These are phyloP conservation scores for Simmondsia chinensis DNA, from an alignment of 148 eudicot species.

Conservation along the genomic window DNA sequence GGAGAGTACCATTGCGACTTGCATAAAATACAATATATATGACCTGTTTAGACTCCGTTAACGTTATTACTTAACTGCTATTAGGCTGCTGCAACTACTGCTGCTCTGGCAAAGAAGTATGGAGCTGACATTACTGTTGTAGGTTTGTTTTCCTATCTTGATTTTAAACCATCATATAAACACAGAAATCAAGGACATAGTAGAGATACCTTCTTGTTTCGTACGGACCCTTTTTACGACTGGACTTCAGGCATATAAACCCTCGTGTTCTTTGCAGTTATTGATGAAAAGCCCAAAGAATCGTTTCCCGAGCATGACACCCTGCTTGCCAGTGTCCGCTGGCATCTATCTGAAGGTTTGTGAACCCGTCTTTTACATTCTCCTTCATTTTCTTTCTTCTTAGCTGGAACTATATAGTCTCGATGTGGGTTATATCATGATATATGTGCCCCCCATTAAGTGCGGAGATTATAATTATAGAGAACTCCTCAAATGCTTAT, in stretches of 20 bases:
- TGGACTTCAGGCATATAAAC: slow-evolving; percentile 10
- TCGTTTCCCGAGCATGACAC: slow-evolving; percentile 72
- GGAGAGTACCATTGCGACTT: no score
- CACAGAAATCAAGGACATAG: slow-evolving; percentile 1
- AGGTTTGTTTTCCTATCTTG: slow-evolving; percentile 37
- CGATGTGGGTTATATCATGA: no score
- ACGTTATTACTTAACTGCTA: slow-evolving; percentile 3
- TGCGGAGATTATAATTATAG: no score
- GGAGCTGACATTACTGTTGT: slow-evolving; percentile 96
- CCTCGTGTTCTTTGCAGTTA: slow-evolving; percentile 47
- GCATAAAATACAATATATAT: no score
- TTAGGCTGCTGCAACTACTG: slow-evolving; percentile 87
- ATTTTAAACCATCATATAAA: not conserved
- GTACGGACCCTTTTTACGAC: not conserved
- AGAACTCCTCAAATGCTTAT: no score
- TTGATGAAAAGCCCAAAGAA: slow-evolving; percentile 67
- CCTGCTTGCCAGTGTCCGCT: slow-evolving; percentile 66
- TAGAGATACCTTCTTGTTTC: slow-evolving; percentile 6
- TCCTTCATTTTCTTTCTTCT: not conserved
- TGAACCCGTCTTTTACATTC: not conserved
- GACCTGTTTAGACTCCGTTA: not conserved
- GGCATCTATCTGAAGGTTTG: slow-evolving; percentile 92
- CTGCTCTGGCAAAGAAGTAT: slow-evolving; percentile 94
- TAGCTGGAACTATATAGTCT: no score
- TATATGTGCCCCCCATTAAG: no score